Evolutionary conservation across 345 rosid species (phyloP), one percentile per base, ranked within the genome.

Genomic region (Pistacia vera): DNA sequence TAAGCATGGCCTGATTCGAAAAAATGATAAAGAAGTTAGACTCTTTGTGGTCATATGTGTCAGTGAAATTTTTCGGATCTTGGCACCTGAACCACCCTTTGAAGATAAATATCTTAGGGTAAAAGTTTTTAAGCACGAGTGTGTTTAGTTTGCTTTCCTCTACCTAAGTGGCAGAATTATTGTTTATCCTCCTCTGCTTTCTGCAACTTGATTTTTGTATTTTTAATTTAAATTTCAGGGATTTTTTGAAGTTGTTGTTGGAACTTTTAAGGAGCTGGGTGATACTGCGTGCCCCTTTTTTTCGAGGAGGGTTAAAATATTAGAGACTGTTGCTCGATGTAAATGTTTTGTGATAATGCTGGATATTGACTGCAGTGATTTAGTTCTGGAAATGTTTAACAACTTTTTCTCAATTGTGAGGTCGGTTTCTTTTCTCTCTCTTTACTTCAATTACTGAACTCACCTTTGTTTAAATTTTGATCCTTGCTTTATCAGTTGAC

Each of bases 21-120:
- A 90, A 30, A 80, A 77, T 30, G 98, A 93, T 71, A 95, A 87
- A 58, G 99, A 91, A 71, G 85, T 92, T 61, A 90, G 85, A 60
- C 91, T 95, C 66, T 68, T 93, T 82, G 92, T 90, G 77, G 87
- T 97, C 65, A 87, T 89, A 22, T 92, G 97, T 78, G 87, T 89
- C 68, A 74, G 82, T 66, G 99, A 96, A 76, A 60, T 85, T 46
- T 96, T 93, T 64, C 86, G 98, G 70, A 84, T 96, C 76, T 72
- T 90, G 72, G 97, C 99, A 58, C 99, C 99, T 17, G 86, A 88
- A 16, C 93, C 84, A 18, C 97, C 98, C 66, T 92, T 96, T 66
- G 93, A 86, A 63, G 98, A 91, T 70, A 79, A 81, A 81, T 72
- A 86, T 89, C 91, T 93, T 22, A 85, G 83, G 87, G 98, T 93